Percentiles rank a stretch among this genome's conserved stretches.
Conservation (phyloP, 139 green algal genomes). For the Chlamydomonas urium region DNA sequence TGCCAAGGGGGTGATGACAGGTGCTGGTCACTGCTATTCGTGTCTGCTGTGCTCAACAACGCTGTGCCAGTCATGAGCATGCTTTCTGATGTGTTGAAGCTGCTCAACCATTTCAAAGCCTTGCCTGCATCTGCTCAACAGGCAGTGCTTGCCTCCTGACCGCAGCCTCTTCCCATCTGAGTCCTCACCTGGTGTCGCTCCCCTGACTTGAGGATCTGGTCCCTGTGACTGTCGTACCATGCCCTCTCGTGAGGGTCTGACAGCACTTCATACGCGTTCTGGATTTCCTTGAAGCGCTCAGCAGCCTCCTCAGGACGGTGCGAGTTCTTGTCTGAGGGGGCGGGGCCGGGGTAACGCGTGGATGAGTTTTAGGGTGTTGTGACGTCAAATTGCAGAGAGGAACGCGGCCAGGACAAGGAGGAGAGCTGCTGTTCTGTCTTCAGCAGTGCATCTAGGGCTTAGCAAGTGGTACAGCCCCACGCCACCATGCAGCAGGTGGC, state of each 20-base stretch:
- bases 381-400: too few relatives aligned
- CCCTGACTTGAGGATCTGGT: conserved; percentile 76
- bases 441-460: too few relatives aligned
- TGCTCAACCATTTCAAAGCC: not conserved
- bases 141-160: too few relatives aligned
- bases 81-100: not conserved
- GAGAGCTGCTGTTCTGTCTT: too few relatives aligned
- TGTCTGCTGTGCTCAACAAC: not conserved
- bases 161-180: conserved; percentile 9
- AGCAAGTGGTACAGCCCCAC: too few relatives aligned
- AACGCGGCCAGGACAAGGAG: too few relatives aligned
- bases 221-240: conserved; percentile 90
- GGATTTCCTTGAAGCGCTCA: conserved; percentile 86
- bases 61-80: not conserved
- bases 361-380: too few relatives aligned
- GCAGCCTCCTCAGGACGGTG: conserved; percentile 64
- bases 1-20: not conserved
- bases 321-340: conserved; percentile 82
- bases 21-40: not conserved
- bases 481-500: not conserved
- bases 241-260: conserved; percentile 86
- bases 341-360: too few relatives aligned
- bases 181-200: conserved; percentile 71
- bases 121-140: not conserved
- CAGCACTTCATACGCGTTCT: conserved; percentile 94